These are phyloP conservation scores for Cadophora luteo-olivacea DNA, from an alignment of 2,329 filamentous ascomycete species.

Conservation along the genomic window DNA sequence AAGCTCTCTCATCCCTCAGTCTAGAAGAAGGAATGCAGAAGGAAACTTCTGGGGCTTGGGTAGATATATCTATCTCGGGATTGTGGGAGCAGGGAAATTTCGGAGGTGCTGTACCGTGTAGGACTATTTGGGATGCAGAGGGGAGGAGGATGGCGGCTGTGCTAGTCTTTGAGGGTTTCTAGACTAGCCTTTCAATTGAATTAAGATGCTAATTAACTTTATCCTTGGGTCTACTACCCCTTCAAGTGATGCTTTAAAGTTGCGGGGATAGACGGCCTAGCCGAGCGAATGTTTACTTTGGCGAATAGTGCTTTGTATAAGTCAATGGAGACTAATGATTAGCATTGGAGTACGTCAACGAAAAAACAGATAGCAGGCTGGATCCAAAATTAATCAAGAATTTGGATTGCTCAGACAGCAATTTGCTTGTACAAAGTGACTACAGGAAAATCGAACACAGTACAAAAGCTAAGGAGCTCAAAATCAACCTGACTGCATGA, in stretches of 20 bases:
- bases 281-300: background rate
- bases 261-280: background rate
- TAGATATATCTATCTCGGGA: constrained; percentile 29
- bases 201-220: background rate
- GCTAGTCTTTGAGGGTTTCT: constrained; percentile 17
- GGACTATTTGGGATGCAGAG: constrained; percentile 50
- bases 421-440: too few species aligned
- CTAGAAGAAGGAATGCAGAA: background rate
- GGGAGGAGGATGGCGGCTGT: constrained; percentile 46
- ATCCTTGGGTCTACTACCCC: too few species aligned
- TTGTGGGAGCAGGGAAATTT: background rate
- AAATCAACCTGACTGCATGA: too few species aligned
- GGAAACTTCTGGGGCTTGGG: constrained; percentile 26
- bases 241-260: too few species aligned
- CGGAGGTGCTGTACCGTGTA: constrained; percentile 49
- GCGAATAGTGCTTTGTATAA: background rate
- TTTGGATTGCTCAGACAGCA: too few species aligned
- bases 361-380: too few species aligned
- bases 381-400: too few species aligned
- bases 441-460: too few species aligned
- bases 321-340: too few species aligned
- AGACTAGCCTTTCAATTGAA: background rate
- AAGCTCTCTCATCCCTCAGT: constrained; percentile 21
- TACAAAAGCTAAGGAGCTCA: too few species aligned
- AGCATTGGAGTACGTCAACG: too few species aligned